Evolutionary conservation across 2,329 filamentous ascomycete genomes (phyloP).

Genomic region (Stagonosporopsis tanaceti): DNA sequence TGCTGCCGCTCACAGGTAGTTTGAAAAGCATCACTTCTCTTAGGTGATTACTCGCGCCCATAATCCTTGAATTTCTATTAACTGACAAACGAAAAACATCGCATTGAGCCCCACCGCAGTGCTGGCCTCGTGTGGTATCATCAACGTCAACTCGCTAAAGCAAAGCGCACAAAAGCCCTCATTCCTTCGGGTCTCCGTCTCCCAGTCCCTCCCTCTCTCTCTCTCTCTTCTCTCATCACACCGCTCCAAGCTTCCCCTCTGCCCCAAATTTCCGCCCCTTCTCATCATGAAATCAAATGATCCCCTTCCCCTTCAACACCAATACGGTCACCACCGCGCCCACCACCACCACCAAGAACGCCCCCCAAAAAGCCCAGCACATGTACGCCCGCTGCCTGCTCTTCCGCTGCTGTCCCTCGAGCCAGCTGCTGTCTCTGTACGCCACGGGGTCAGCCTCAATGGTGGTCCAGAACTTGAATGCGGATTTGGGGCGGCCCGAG

Average conservation of each 20-base stretch:
- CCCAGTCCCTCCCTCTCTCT: neutral
- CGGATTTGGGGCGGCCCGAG: conserved; percentile 33
- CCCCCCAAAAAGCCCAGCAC: conserved; percentile 58
- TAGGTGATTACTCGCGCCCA: too few species aligned
- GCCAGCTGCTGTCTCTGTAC: conserved; percentile 53
- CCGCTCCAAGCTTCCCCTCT: too few species aligned
- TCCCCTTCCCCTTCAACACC: conserved; percentile 48
- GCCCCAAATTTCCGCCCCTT: too few species aligned
- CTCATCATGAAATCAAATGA: conserved; percentile 29
- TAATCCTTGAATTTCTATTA: too few species aligned
- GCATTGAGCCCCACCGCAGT: conserved; percentile 9
- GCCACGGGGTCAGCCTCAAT: conserved; percentile 28
- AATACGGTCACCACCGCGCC: conserved; percentile 57
- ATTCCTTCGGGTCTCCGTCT: too few species aligned
- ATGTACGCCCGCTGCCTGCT: conserved; percentile 56
- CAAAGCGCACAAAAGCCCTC: conserved; percentile 1
- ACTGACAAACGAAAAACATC: conserved; percentile 5
- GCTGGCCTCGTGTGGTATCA: conserved; percentile 21
- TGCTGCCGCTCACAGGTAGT: conserved; percentile 13
- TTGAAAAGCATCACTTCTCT: conserved; percentile 1
- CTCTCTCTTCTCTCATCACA: too few species aligned
- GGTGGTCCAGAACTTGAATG: conserved; percentile 45
- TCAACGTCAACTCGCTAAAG: conserved; percentile 8
- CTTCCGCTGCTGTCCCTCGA: conserved; percentile 60
- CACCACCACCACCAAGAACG: conserved; percentile 55